Base-by-base conservation (phyloP, 257 asterid species). In the Buddleja alternifolia region DNA sequence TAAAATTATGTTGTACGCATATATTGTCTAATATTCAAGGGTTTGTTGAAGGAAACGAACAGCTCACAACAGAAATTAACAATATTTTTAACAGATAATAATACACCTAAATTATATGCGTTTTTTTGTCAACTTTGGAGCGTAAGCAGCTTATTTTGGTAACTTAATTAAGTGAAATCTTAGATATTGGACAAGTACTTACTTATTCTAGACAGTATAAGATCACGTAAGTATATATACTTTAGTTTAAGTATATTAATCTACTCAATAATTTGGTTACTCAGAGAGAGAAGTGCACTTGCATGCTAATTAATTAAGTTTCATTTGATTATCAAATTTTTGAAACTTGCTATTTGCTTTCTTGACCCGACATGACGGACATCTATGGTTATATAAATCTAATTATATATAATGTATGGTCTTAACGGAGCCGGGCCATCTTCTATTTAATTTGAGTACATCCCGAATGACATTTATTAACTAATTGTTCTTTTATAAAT, bases 21-120 rank as follows among this genome's bases (percentile, higher is more conserved):
- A 60, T 8, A 16, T 45, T 24, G 1, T 45, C n/a, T 57, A 52
- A 56, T 56, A 70, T 69, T 61, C 56, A 14, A 71, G 50, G 71
- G 76, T 82, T 77, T 78, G 85, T 79, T 81, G 82, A 73, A 79
- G 68, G 42, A 69, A 81, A 69, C 79, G 64, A 78, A 78, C 86
- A 80, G 77, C 82, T 78, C 70, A 53, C 60, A 73, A 46, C 52
- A 66, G 56, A 42, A 61, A 61, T 50, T 19, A 45, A 47, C 55
- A 34, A 73, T 63, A 61, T 12, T 44, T 45, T 74, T 60, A 58
- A 52, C 67, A 58, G 62, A 66, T 73, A 46, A 66, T 73, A 46
- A 53, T 42, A 45, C 14, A 8, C 74, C 60, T 48, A 71, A 69
- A 70, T 41, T 71, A 55, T 62, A 29, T 65, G 37, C 53, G 40